These are phyloP conservation scores for Didymella glomerata DNA, from an alignment of 2,329 filamentous ascomycete species.

Conservation along the genomic window DNA sequence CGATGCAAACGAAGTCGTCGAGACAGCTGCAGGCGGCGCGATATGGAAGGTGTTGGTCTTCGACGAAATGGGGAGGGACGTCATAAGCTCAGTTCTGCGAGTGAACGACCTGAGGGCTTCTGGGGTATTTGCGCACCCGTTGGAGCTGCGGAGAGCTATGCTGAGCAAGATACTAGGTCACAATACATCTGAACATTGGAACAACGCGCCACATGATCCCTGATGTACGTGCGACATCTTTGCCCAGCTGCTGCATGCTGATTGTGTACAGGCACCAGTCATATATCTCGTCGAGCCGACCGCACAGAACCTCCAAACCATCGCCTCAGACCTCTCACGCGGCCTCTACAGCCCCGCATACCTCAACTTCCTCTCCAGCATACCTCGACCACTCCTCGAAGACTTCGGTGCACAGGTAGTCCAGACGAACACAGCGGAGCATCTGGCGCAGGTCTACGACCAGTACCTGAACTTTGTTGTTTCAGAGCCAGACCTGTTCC, in stretches of 20 bases:
- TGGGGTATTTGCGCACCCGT: conserved; percentile 62
- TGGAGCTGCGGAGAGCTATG: conserved; percentile 8
- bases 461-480: conserved; percentile 99
- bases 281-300: conserved; percentile 96
- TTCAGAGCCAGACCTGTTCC: conserved; percentile 94
- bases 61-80: conserved; percentile 88
- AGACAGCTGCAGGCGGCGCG: conserved; percentile 28
- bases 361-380: conserved; percentile 94
- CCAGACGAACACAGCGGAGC: conserved; percentile 82
- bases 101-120: conserved; percentile 92
- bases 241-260: conserved; percentile 14
- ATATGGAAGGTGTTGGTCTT: conserved; percentile 77
- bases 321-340: conserved; percentile 85
- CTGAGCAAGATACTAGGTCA: conserved; percentile 73
- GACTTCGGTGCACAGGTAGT: conserved; percentile 93
- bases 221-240: conserved; percentile 68
- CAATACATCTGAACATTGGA: conserved; percentile 68
- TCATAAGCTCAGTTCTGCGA: conserved; percentile 93
- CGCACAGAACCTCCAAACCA: conserved; percentile 77
- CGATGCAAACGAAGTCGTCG: conserved; percentile 52
- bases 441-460: conserved; percentile 91
- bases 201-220: conserved; percentile 87
- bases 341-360: conserved; percentile 88
- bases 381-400: conserved; percentile 88
- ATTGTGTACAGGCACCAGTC: conserved; percentile 66